Conservation (phyloP, 257 asterid species). For the Perilla frutescens region DNA sequence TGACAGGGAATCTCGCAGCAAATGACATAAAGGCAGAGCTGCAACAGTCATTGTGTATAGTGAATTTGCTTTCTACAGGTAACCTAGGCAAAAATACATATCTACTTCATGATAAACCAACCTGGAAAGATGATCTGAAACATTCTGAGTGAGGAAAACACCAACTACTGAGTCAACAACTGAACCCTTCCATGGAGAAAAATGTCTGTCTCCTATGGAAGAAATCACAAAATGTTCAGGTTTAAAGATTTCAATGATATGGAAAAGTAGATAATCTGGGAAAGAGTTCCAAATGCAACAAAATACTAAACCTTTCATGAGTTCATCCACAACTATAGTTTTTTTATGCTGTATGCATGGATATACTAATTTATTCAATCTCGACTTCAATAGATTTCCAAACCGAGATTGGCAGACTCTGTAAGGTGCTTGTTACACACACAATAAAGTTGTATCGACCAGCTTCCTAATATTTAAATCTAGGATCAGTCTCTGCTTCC, state of each 20-base stretch:
- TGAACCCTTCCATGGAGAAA: conserved; percentile 85
- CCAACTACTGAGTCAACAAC: conserved; percentile 81
- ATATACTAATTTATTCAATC: conserved; percentile 13
- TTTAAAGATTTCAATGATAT: conserved; percentile 23
- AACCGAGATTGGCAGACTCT: conserved; percentile 3
- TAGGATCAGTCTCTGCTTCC: conserved; percentile 20
- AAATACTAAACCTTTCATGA: neutral
- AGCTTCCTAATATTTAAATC: conserved; percentile 16
- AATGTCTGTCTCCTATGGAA: conserved; percentile 64
- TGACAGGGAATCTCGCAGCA: conserved; percentile 59
- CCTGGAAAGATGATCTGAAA: conserved; percentile 81
- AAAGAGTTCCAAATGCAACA: conserved; percentile 16
- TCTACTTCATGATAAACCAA: conserved; percentile 34
- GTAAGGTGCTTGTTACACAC: neutral
- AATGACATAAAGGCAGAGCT: conserved; percentile 83
- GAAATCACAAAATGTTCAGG: conserved; percentile 28
- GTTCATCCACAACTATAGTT: neutral
- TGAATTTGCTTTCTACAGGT: conserved; percentile 2
- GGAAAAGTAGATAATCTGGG: conserved; percentile 9
- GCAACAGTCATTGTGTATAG: conserved; percentile 38
- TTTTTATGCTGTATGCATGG: conserved; percentile 20
- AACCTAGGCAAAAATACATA: conserved; percentile 20
- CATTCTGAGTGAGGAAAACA: conserved; percentile 81
- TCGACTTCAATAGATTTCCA: conserved; percentile 13
- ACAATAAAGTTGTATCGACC: conserved; percentile 4